A percentile compares a stretch with the other conserved stretches of the same genome.
Evolutionary conservation across 306 rosid genomes (phyloP).

Genomic region (Lotus japonicus): DNA sequence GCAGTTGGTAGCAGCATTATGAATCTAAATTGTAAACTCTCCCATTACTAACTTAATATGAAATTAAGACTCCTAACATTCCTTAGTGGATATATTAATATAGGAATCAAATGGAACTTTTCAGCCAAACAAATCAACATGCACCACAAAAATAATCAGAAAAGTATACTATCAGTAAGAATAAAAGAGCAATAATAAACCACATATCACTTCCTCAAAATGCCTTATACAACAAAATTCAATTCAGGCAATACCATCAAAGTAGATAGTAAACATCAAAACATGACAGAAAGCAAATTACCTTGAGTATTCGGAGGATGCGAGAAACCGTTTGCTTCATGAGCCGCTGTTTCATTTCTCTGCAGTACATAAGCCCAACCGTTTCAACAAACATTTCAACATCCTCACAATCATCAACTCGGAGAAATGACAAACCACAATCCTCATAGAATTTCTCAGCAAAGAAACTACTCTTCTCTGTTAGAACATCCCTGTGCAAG

Average conservation of each 20-base stretch:
- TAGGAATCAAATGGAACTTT: neutral
- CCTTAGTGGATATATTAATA: neutral
- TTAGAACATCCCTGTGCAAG: conserved; percentile 67
- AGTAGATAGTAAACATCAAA: neutral
- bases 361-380: conserved; percentile 92
- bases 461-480: conserved; percentile 56
- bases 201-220: neutral
- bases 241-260: neutral
- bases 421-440: conserved; percentile 43
- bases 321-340: conserved; percentile 87
- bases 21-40: too few species aligned
- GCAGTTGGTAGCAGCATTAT: too few species aligned
- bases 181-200: too few species aligned
- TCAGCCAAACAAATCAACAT: neutral
- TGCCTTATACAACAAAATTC: neutral
- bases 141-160: neutral
- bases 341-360: conserved; percentile 73
- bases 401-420: conserved; percentile 79
- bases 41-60: too few species aligned
- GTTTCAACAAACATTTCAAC: conserved; percentile 88
- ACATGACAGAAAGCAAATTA: conserved; percentile 23
- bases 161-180: neutral
- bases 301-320: conserved; percentile 76
- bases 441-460: conserved; percentile 54
- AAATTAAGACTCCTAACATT: neutral